Conservation (phyloP, 1,139 yeast species). For the Hemisphaericaspora subhashii region DNA sequence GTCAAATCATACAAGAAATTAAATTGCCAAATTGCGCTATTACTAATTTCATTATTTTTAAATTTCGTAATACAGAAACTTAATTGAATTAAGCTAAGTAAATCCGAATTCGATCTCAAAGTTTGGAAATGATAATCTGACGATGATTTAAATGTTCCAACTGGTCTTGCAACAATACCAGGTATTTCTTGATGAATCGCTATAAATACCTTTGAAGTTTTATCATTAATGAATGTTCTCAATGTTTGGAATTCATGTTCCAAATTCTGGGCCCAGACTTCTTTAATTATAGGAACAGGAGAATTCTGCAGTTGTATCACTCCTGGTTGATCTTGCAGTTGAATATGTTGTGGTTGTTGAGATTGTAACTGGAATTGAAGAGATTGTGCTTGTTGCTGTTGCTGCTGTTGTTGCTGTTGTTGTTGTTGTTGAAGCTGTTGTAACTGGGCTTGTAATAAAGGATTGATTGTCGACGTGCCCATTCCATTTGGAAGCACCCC, state of each 20-base stretch:
- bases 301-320: conserved; percentile 17
- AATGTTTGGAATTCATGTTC: conserved; percentile 78
- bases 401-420: conserved; percentile 17
- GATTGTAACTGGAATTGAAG: conserved; percentile 15
- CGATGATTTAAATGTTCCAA: conserved; percentile 89
- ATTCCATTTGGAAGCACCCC: conserved; percentile 9
- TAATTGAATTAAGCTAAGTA: conserved; percentile 80
- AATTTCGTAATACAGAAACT: conserved; percentile 84
- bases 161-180: conserved; percentile 94
- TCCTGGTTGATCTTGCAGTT: conserved; percentile 15
- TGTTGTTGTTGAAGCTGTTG: conserved; percentile 26
- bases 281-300: conserved; percentile 46
- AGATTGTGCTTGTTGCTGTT: conserved; percentile 13
- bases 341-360: conserved; percentile 15
- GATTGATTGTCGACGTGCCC: conserved; percentile 23
- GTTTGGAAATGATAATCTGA: conserved; percentile 96
- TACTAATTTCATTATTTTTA: conserved; percentile 61
- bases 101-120: conserved; percentile 84
- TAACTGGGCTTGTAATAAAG: conserved; percentile 33
- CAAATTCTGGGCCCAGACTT: conserved; percentile 87
- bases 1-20: conserved; percentile 80
- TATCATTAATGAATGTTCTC: conserved; percentile 63
- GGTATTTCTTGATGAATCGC: conserved; percentile 92
- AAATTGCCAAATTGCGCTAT: conserved; percentile 90
- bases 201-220: conserved; percentile 58